These are phyloP conservation scores for Saxophila tyrrhenica DNA, from an alignment of 495 filamentous ascomycete genomes.

Conservation along the genomic window DNA sequence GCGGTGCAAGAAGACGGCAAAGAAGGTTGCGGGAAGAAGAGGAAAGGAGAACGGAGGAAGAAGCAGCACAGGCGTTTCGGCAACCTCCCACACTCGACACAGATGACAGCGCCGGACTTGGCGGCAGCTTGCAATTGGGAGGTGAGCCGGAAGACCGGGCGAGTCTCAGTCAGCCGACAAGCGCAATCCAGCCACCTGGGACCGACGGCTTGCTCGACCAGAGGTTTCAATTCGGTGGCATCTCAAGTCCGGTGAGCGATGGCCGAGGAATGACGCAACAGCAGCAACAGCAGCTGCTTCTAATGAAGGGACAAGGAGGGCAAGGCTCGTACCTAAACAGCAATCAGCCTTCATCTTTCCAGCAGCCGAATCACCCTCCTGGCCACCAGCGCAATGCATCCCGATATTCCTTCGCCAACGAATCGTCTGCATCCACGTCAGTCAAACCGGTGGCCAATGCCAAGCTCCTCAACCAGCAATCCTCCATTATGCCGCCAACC, in stretches of 20 bases:
- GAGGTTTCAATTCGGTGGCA: constrained; percentile 23
- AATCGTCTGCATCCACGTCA: constrained; percentile 50
- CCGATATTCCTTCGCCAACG: constrained; percentile 79
- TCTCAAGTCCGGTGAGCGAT: constrained; percentile 37
- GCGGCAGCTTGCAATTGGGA: constrained; percentile 75
- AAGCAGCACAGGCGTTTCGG: constrained; percentile 44
- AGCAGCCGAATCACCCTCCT: constrained; percentile 45
- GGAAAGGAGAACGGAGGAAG: constrained; percentile 43
- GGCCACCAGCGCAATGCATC: constrained; percentile 79
- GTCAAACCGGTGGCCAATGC: constrained; percentile 76
- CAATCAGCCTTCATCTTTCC: constrained; percentile 36
- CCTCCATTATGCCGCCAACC: constrained; percentile 67
- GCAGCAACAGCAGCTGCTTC: constrained; percentile 57
- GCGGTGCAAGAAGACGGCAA: constrained; percentile 62
- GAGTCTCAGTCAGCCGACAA: constrained; percentile 30
- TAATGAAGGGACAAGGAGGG: constrained; percentile 48
- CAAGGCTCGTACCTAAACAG: constrained; percentile 42
- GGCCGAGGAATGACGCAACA: constrained; percentile 63
- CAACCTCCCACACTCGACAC: constrained; percentile 21
- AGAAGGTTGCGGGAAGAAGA: constrained; percentile 58
- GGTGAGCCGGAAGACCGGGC: constrained; percentile 73
- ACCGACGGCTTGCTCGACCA: constrained; percentile 37
- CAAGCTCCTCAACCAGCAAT: constrained; percentile 79
- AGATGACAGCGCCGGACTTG: constrained; percentile 50
- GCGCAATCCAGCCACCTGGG: constrained; percentile 62